These are phyloP conservation scores for Mycogone perniciosa DNA, from an alignment of 2,329 filamentous ascomycete genomes.

Conservation along the genomic window DNA sequence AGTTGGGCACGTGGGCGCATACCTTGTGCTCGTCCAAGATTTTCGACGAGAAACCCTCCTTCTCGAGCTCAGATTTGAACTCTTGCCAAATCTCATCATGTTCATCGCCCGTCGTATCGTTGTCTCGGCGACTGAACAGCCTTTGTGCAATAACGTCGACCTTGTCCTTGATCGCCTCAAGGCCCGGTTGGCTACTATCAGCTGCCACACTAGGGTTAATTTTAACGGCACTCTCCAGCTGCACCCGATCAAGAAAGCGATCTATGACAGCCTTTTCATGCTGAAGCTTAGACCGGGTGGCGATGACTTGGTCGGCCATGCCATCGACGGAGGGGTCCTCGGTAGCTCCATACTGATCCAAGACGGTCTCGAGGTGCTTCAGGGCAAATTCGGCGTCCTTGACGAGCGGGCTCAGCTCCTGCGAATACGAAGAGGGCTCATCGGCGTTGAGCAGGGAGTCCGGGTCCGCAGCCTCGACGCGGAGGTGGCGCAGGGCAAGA, in stretches of 20 bases:
- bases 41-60: constrained; percentile 51
- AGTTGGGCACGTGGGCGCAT: constrained; percentile 17
- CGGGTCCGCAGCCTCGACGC: constrained; percentile 49
- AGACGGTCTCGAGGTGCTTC: constrained; percentile 46
- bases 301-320: constrained; percentile 33
- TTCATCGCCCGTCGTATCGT: constrained; percentile 33
- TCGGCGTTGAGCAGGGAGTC: constrained; percentile 47
- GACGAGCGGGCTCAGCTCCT: constrained; percentile 46
- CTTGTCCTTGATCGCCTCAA: constrained; percentile 54
- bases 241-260: constrained; percentile 51
- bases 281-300: constrained; percentile 41
- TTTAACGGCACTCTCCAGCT: constrained; percentile 43
- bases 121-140: constrained; percentile 39
- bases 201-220: constrained; percentile 25
- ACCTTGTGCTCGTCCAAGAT: constrained; percentile 54
- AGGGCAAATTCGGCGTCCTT: constrained; percentile 51
- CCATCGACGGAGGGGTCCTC: constrained; percentile 24
- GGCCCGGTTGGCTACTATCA: constrained; percentile 32
- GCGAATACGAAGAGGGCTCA: constrained; percentile 37
- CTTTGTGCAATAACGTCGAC: constrained; percentile 51
- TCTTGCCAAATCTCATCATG: constrained; percentile 52
- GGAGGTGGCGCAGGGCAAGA: constrained; percentile 50
- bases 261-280: constrained; percentile 49
- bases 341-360: constrained; percentile 40
- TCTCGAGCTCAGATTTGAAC: constrained; percentile 52